Evolutionary conservation across 2,329 filamentous ascomycete genomes (phyloP), one percentile per base, ranked within the genome.

Genomic region (Ceratocystis destructans): DNA sequence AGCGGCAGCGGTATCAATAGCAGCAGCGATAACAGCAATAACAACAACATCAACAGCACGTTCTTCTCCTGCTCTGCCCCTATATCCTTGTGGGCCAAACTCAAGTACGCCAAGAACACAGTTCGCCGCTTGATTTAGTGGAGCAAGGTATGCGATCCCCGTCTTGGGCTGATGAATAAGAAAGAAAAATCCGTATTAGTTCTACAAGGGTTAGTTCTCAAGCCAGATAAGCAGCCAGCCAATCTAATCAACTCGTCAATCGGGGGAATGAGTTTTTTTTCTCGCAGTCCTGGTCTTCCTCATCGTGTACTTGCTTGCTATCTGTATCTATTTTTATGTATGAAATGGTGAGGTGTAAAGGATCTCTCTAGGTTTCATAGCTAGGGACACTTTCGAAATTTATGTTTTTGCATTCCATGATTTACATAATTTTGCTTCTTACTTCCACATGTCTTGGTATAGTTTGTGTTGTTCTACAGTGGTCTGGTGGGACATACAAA

Each of bases 321-420:
- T 41, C 37, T 50, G 41, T 65, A 57, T 50, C 62, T 65, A 59
- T 64, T 44, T 44, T 53, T 20, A 63, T 37, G 48, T 61, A 63
- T 28, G 44, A 64, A 46, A 70, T 62, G 48, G 64, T 28, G 64
- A 66, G 48, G 48, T 62, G 59, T 37, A 48, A 61, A 62, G 12
- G 44, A 41, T 41, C 37, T 41, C 10, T 31, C 31, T 17, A 31
- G 28, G 45, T 45, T 37, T 33, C 53, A 37, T 53, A 62, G 41
- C 28, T 57, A 57, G 50, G 28, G 33, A 33, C 17, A 17, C 48
- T 20, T 22, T 48, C 15, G 37, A 25, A 28, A 6, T 44, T 62
- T 62, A 8, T 25, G 41, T 62, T 22, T 45, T 37, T 33, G 48
- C 61, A 62, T 31, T 62, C 44, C 5, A 62, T 25, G 22, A 15